Evolutionary conservation across 2,329 filamentous ascomycete species (phyloP).

Genomic region (Colletotrichum camelliae): DNA sequence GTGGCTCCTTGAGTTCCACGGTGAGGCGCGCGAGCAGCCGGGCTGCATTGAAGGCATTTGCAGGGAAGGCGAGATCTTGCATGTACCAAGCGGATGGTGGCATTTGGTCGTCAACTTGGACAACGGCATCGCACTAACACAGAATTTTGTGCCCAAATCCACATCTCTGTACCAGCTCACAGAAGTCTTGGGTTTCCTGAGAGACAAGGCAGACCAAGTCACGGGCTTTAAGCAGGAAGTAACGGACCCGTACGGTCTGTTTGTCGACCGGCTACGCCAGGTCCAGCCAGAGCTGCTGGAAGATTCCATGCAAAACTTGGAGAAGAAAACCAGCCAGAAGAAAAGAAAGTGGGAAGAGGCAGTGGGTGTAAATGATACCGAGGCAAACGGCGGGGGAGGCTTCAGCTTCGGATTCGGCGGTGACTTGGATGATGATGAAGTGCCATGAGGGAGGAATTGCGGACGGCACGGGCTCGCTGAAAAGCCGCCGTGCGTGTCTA

Average conservation of each 20-base stretch:
- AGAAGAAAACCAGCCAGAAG: conserved; percentile 65
- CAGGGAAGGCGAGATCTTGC: conserved; percentile 80
- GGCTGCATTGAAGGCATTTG: conserved; percentile 90
- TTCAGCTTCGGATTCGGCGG: conserved; percentile 64
- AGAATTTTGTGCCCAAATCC: conserved; percentile 87
- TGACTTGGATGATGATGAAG: conserved; percentile 48
- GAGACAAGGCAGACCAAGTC: conserved; percentile 83
- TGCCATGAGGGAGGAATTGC: neutral
- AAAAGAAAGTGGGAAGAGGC: conserved; percentile 89
- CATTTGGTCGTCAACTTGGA: conserved; percentile 93
- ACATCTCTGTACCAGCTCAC: conserved; percentile 61
- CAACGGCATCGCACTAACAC: conserved; percentile 84
- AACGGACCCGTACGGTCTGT: conserved; percentile 75
- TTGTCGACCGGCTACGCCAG: conserved; percentile 70
- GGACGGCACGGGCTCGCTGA: neutral
- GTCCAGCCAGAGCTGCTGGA: conserved; percentile 71
- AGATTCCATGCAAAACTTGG: conserved; percentile 68
- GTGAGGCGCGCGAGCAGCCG: conserved; percentile 75
- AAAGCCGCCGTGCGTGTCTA: neutral
- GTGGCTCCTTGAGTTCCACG: conserved; percentile 90
- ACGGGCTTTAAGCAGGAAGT: conserved; percentile 82
- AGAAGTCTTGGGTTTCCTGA: conserved; percentile 80
- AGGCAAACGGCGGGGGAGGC: conserved; percentile 36
- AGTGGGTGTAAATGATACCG: conserved; percentile 55
- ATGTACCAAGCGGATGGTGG: conserved; percentile 96